These are phyloP conservation scores for Geotrichum fermentans DNA, from an alignment of 1,139 yeast genomes.

Conservation along the genomic window DNA sequence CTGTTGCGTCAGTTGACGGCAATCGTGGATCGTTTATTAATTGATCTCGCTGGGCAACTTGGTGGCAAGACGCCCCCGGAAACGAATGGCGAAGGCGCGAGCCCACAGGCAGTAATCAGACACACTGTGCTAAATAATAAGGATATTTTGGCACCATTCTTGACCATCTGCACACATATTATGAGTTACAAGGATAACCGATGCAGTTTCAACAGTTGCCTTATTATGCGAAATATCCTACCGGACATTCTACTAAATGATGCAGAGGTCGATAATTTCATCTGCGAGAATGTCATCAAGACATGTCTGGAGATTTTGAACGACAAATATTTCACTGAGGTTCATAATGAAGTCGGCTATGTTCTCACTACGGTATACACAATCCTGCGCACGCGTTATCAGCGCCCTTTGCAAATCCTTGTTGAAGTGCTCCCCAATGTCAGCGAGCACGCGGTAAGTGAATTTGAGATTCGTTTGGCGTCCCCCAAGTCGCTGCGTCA, in stretches of 20 bases:
- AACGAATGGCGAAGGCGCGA: slow-evolving; percentile 24
- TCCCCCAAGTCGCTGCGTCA: slow-evolving; percentile 63
- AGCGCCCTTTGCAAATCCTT: slow-evolving; percentile 41
- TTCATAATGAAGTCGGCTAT: slow-evolving; percentile 86
- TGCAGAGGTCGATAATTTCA: slow-evolving; percentile 71
- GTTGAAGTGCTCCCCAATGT: slow-evolving; percentile 40
- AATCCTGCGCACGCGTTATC: slow-evolving; percentile 57
- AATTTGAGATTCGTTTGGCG: slow-evolving; percentile 57
- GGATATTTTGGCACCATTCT: slow-evolving; percentile 69
- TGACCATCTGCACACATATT: slow-evolving; percentile 70
- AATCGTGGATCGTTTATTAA: slow-evolving; percentile 80
- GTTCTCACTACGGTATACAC: slow-evolving; percentile 78
- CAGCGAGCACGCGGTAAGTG: slow-evolving; percentile 38
- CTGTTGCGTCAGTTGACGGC: slow-evolving; percentile 88
- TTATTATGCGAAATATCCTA: slow-evolving; percentile 68
- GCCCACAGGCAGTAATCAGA: slow-evolving; percentile 46
- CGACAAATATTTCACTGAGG: slow-evolving; percentile 77
- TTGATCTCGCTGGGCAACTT: slow-evolving; percentile 79
- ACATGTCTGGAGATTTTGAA: slow-evolving; percentile 56
- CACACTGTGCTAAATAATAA: slow-evolving; percentile 60
- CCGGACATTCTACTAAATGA: slow-evolving; percentile 63
- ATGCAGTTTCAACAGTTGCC: slow-evolving; percentile 84
- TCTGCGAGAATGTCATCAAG: slow-evolving; percentile 50
- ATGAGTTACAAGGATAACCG: slow-evolving; percentile 82
- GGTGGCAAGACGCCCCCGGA: slow-evolving; percentile 23